Base-by-base conservation (phyloP, 2,329 filamentous ascomycete species). In the Blumeria graminis region DNA sequence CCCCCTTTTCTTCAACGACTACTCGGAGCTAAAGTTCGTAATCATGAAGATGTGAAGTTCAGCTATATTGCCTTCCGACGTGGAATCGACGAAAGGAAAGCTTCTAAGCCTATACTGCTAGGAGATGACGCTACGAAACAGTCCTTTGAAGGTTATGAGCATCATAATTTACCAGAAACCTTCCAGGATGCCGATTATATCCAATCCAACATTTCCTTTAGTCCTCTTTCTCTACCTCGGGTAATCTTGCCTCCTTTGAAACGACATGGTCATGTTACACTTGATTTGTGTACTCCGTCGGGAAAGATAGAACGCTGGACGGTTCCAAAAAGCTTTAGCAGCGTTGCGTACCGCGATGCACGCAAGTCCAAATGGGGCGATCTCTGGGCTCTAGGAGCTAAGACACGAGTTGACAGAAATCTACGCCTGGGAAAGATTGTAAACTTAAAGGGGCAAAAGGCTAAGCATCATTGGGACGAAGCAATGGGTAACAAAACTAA, bases 251-350 rank as follows among this genome's bases (percentile, higher is more conserved):
- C 83, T 0, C 87, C 92, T 0, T 73, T 98, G 58, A 98, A 98
- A 71, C 80, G 87, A 28, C 80, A 80, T 41, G 86, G 88, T 0
- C 92, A 98, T 67, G 82, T 96, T 46, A 86, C 84, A 14, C 72
- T 98, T 33, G 92, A 98, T 66, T 67, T 96, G 2, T 98, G 92
- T 72, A 96, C 92, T 0, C 84, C 90, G 0, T 75, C 78, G 0
- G 92, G 86, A 35, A 80, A 77, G 45, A 80, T 95, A 36, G 90
- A 98, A 72, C 85, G 92, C 56, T 98, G 92, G 92, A 92, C 84
- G 0, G 82, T 98, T 0, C 86, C 90, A 1, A 81, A 81, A 62
- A 87, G 81, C 58, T 92, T 82, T 69, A 82, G 82, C 67, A 81
- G 77, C 63, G 80, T 84, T 63, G 88, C 88, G 0, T 96, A 90